These are phyloP conservation scores for Arabidopsis thaliana DNA, from an alignment of 345 rosid species.

Conservation along the genomic window TAIR10.1 NC_003070.9:16935001-16935500, in stretches of 20 bases:
- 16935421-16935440: too few species aligned
- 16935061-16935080: neutral
- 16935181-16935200: conserved; percentile 39
- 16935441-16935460: too few species aligned
- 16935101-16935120: neutral
- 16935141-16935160: conserved; percentile 15
- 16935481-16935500: too few species aligned
- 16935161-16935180: conserved; percentile 39
- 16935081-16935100: neutral
- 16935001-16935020: conserved; percentile 28
- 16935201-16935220: conserved; percentile 14
- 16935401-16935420: too few species aligned
- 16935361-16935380: conserved; percentile 30
- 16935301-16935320: conserved; percentile 47
- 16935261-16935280: conserved; percentile 34
- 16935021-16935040: conserved; percentile 12
- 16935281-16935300: conserved; percentile 43
- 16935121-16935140: conserved; percentile 39
- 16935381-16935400: neutral
- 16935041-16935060: conserved; percentile 18
- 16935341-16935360: conserved; percentile 31
- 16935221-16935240: conserved; percentile 20
- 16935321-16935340: conserved; percentile 44
- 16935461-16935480: too few species aligned
- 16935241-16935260: conserved; percentile 31